These are phyloP conservation scores for Penicillium sp. DNA, from an alignment of 2,329 filamentous ascomycete species.

Conservation along the genomic window DNA sequence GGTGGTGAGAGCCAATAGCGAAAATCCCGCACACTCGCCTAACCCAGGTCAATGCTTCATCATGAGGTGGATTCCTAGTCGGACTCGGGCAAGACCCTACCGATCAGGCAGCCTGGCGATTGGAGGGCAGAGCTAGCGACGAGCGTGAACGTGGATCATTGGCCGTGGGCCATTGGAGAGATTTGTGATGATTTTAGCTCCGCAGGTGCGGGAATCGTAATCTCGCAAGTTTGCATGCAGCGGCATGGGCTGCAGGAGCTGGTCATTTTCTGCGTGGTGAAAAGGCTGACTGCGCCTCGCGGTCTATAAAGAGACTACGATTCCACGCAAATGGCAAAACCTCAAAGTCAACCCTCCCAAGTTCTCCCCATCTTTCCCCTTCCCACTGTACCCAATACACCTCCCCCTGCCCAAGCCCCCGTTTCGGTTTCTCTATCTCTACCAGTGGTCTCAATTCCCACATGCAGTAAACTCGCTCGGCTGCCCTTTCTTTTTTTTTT, in stretches of 20 bases:
- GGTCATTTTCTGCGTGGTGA: not conserved
- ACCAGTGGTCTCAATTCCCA: not conserved
- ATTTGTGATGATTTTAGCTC: too few species aligned
- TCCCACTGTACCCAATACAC: not conserved
- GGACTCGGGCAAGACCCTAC: too few species aligned
- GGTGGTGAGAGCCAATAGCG: conserved; percentile 4
- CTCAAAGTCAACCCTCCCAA: not conserved
- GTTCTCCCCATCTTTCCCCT: not conserved
- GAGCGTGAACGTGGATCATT: too few species aligned
- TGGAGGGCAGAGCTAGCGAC: too few species aligned
- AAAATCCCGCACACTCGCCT: conserved; percentile 5
- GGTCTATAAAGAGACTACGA: conserved; percentile 5
- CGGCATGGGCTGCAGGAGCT: not conserved
- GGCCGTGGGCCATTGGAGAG: too few species aligned
- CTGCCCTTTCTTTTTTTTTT: not conserved
- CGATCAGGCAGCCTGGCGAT: not conserved
- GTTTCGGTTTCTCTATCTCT: not conserved
- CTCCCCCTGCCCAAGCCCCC: not conserved
- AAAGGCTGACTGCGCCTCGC: too few species aligned
- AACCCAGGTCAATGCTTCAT: not conserved
- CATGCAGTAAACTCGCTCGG: not conserved
- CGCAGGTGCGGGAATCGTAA: too few species aligned
- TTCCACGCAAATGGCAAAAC: not conserved
- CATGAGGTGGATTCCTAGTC: not conserved
- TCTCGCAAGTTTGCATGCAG: too few species aligned